phyloP scores from a whole-genome alignment of 1,284 basidiomycete genomes.

The Trichosporon asahii region DNA sequence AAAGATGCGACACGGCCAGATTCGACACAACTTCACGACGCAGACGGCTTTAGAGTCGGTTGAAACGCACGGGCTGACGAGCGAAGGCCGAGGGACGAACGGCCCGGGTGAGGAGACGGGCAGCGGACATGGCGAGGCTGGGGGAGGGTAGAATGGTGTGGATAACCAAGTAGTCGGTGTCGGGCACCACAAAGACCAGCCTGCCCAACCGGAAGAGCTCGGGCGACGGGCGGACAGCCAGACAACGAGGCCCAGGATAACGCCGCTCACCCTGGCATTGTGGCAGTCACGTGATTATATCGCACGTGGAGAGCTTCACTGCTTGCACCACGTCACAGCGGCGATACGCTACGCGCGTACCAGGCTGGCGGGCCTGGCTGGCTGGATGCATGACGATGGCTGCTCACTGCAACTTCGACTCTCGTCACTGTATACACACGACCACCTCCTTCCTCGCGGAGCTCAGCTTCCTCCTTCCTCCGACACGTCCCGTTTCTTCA shows the following conservation, averaged over 20 bases:
- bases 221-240: background rate
- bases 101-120: constrained; percentile 43
- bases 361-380: background rate
- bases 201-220: background rate
- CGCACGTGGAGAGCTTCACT: background rate
- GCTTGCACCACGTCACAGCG: background rate
- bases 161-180: constrained; percentile 12
- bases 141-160: constrained; percentile 14
- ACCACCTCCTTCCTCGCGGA: background rate
- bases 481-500: background rate
- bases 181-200: constrained; percentile 9
- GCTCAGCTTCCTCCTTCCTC: background rate
- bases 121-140: constrained; percentile 37
- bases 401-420: background rate
- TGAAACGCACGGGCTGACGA: constrained; percentile 29
- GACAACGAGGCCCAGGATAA: background rate
- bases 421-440: background rate
- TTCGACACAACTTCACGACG: background rate
- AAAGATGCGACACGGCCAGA: background rate
- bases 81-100: constrained; percentile 32
- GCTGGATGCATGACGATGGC: constrained; percentile 8
- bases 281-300: background rate
- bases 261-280: background rate
- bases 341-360: background rate
- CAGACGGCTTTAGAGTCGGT: background rate